Base-by-base conservation (phyloP, 192 early-diverging fungal species). In the Endogone sp. region DNA sequence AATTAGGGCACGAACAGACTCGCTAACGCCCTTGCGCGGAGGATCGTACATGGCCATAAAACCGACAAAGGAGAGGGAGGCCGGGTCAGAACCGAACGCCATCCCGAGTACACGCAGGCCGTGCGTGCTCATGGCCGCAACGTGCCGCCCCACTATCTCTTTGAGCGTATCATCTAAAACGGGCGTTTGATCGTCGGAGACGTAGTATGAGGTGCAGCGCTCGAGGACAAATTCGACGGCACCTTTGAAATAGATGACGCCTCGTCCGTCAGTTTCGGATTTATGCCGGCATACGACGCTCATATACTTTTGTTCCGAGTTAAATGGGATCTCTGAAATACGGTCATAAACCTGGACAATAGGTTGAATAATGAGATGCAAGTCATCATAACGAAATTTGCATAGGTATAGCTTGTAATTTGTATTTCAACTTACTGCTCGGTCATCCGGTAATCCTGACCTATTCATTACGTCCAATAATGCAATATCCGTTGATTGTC, bases 401-500 rank as follows among this genome's bases (percentile, higher is more conserved):
- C n/a, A n/a, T n/a, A n/a, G n/a, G n/a, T n/a, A n/a, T n/a, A n/a
- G n/a, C n/a, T n/a, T n/a, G n/a, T n/a, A n/a, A n/a, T n/a, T n/a
- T n/a, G n/a, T n/a, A n/a, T 13, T 13, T 24, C 4, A 24, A 74
- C 76, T 68, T 86, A 90, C 90, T 66, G 77, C 68, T 62, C 95
- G 86, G 65, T 93, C 90, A 74, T 97, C 95, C 28, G 77, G 72
- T 44, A 92, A 67, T n/a, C 83, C 77, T 28, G 88, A 65, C 28
- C 83, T 79, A 26, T 76, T 56, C 3, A 82, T 73, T 4, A 90
- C 80, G 63, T 93, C 93, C 64, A 98, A 80, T 49, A 99, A 84
- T 20, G 96, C 95, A 70, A 95, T 90, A 70, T 99, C 96, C 0
- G 96, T 99, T 2, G 96, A 91, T 64, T 99, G 93, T 3, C 97